These are phyloP conservation scores for Fusarium marasasianum DNA, from an alignment of 2,329 filamentous ascomycete species.

Conservation along the genomic window DNA sequence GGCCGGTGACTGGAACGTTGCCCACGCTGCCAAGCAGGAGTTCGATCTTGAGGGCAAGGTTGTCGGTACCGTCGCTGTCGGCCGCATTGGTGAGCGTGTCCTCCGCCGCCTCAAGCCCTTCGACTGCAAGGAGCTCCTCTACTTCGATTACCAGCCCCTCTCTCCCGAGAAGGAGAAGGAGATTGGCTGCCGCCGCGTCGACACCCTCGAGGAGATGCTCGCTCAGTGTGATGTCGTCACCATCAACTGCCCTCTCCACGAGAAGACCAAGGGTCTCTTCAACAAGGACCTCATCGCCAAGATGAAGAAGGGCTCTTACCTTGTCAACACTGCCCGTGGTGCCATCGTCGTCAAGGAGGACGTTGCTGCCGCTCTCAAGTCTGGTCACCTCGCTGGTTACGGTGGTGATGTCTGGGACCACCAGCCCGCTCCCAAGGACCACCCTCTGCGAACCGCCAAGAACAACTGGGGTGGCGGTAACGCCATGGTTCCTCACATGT, in stretches of 20 bases:
- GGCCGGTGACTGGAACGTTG: constrained; percentile 93
- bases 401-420: constrained; percentile 96
- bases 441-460: constrained; percentile 90
- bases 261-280: constrained; percentile 96
- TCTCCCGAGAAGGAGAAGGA: constrained; percentile 87
- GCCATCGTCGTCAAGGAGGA: constrained; percentile 99
- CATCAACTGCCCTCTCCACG: constrained; percentile 99
- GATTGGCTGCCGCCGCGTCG: constrained; percentile 92
- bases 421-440: constrained; percentile 93
- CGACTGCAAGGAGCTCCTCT: constrained; percentile 99
- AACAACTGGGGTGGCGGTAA: constrained; percentile 97
- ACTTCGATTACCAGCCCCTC: constrained; percentile 99
- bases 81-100: constrained; percentile 97
- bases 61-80: constrained; percentile 96
- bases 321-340: constrained; percentile 98
- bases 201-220: constrained; percentile 91
- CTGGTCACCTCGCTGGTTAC: constrained; percentile 89
- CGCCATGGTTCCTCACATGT: constrained; percentile 99
- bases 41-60: constrained; percentile 98
- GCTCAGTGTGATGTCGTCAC: constrained; percentile 96
- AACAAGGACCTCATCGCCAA: constrained; percentile 98
- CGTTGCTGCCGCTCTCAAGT: constrained; percentile 91
- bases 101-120: constrained; percentile 95
- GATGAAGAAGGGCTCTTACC: constrained; percentile 99
- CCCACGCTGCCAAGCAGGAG: constrained; percentile 96